Percentiles rank a stretch among this genome's conserved stretches.
These are phyloP conservation scores for Colletotrichum chlorophyti DNA, from an alignment of 2,329 filamentous ascomycete species.

Conservation along the genomic window DNA sequence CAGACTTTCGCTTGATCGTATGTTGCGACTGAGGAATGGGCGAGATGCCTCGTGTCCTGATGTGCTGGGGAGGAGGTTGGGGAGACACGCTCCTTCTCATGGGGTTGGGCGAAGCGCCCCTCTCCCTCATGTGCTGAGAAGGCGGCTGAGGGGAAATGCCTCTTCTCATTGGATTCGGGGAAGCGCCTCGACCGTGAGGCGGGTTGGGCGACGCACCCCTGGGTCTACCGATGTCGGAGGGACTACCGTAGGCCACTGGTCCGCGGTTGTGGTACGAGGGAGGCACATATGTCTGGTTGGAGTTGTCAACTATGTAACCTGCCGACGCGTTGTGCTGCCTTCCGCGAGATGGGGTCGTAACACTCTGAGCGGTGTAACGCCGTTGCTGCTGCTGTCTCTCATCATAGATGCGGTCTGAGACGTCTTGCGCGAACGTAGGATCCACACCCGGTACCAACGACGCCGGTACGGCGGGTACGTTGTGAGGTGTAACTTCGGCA, in stretches of 20 bases:
- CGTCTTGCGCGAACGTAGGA: constrained; percentile 59
- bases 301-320: constrained; percentile 15
- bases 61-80: constrained; percentile 39
- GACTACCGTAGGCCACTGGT: constrained; percentile 46
- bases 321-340: constrained; percentile 40
- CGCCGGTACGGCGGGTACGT: constrained; percentile 56
- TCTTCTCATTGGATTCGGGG: constrained; percentile 46
- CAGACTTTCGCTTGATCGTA: constrained; percentile 73
- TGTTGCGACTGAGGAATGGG: constrained; percentile 53
- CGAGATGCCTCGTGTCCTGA: constrained; percentile 50
- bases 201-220: constrained; percentile 50
- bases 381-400: constrained; percentile 56
- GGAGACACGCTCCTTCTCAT: constrained; percentile 42
- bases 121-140: constrained; percentile 46
- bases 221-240: constrained; percentile 32
- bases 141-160: constrained; percentile 29
- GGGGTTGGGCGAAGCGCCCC: constrained; percentile 50
- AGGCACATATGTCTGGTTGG: constrained; percentile 42
- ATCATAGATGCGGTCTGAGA: constrained; percentile 64
- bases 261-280: constrained; percentile 52
- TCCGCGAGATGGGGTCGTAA: constrained; percentile 50
- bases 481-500: constrained; percentile 44
- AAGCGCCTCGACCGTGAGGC: constrained; percentile 13
- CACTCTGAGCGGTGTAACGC: constrained; percentile 50
- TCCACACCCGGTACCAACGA: constrained; percentile 69